A percentile compares a stretch with the other conserved stretches of the same genome.
Conservation (phyloP, 768 basidiomycete genomes). For the Goffeauzyma gilvescens region DNA sequence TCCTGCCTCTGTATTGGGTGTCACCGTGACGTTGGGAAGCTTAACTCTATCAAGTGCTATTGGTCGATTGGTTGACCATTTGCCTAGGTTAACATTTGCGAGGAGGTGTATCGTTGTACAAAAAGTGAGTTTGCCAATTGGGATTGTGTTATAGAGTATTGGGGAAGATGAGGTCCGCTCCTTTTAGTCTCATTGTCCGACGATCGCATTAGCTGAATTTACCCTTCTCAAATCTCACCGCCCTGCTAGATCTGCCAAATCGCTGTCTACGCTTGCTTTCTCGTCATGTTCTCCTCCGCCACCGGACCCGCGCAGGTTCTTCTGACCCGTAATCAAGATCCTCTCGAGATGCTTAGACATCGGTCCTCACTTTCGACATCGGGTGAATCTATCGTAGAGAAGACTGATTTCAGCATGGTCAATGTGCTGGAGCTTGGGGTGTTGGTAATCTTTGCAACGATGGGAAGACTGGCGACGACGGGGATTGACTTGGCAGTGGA, state of each 20-base stretch:
- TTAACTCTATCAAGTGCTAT: constrained; percentile 20
- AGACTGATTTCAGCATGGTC: too few relatives aligned
- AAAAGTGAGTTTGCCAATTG: constrained; percentile 15
- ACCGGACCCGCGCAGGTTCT: too few relatives aligned
- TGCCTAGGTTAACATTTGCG: constrained; percentile 16
- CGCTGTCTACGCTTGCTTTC: constrained; percentile 5
- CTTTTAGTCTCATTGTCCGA: too few relatives aligned
- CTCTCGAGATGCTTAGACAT: too few relatives aligned
- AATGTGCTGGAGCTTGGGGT: constrained; percentile 17
- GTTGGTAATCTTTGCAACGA: constrained; percentile 14
- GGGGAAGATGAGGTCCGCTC: too few relatives aligned
- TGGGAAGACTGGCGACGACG: constrained; percentile 18
- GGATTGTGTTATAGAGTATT: background rate
- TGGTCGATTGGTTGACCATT: constrained; percentile 23
- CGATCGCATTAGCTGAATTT: too few relatives aligned
- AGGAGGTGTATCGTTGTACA: constrained; percentile 17
- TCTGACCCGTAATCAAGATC: too few relatives aligned
- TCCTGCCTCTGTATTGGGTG: constrained; percentile 26
- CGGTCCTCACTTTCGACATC: too few relatives aligned
- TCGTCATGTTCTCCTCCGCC: constrained; percentile 7
- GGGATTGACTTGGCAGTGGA: constrained; percentile 25
- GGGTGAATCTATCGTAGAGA: too few relatives aligned
- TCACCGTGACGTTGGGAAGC: constrained; percentile 17
- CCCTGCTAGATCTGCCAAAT: constrained; percentile 5
- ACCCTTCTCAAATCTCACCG: too few relatives aligned